Percentiles rank a stretch among this genome's conserved stretches.
Evolutionary conservation across 2,329 filamentous ascomycete genomes (phyloP).

Genomic region (Uncinocarpus reesii): DNA sequence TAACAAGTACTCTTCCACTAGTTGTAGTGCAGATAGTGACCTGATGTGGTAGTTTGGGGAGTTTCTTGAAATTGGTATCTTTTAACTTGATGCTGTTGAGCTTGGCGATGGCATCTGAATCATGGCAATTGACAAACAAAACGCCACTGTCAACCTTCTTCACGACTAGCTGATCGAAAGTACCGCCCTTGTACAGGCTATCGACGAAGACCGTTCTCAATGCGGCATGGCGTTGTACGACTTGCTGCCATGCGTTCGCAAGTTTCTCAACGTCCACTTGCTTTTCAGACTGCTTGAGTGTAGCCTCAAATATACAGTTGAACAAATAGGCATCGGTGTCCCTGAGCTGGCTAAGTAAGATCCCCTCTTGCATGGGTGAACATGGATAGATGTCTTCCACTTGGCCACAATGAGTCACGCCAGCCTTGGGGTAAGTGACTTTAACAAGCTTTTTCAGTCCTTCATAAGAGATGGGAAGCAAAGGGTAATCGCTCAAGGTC

Average conservation of each 20-base stretch:
- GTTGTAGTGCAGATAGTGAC: conserved; percentile 30
- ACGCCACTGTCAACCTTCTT: conserved; percentile 23
- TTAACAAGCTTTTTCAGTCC: conserved; percentile 31
- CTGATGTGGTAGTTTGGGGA: conserved; percentile 29
- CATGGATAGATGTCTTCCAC: conserved; percentile 34
- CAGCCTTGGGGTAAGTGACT: conserved; percentile 30
- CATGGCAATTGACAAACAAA: conserved; percentile 17
- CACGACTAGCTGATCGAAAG: conserved; percentile 32
- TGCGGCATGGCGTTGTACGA: conserved; percentile 28
- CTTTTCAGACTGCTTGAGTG: conserved; percentile 15
- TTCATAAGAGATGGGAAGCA: conserved; percentile 38
- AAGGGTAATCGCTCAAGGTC: conserved; percentile 38
- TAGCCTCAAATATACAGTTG: conserved; percentile 27
- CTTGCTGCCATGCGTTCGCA: conserved; percentile 25
- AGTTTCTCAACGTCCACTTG: conserved; percentile 23
- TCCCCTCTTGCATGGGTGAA: conserved; percentile 17
- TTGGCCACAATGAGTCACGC: conserved; percentile 23
- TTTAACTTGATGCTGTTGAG: conserved; percentile 11
- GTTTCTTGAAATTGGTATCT: conserved; percentile 11
- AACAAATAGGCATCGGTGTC: conserved; percentile 30
- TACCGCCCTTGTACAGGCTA: conserved; percentile 27
- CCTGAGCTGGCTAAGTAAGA: conserved; percentile 30
- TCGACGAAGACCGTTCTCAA: conserved; percentile 30
- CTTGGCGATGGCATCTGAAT: conserved; percentile 12
- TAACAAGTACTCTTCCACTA: conserved; percentile 26